These are phyloP conservation scores for Diaporthe nobilis DNA, from an alignment of 2,329 filamentous ascomycete species.

Conservation along the genomic window DNA sequence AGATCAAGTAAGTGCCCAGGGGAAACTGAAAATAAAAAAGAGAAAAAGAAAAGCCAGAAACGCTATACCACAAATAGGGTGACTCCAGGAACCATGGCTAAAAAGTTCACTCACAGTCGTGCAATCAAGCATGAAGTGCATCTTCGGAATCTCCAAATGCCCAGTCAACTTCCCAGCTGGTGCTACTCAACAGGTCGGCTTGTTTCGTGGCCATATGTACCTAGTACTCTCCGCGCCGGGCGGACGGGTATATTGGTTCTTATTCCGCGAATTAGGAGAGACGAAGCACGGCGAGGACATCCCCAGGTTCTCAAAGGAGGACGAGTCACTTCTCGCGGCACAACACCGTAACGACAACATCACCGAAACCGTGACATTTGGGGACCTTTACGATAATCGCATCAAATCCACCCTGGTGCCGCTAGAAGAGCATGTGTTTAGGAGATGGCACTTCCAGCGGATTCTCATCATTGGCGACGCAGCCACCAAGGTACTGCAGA, in stretches of 20 bases:
- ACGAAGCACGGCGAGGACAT: background rate
- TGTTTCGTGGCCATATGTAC: background rate
- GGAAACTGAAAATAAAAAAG: too few relatives aligned
- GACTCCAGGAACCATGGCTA: background rate
- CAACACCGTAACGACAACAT: background rate
- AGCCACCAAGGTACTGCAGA: background rate
- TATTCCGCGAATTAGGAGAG: background rate
- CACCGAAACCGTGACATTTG: background rate
- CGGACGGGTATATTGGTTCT: background rate
- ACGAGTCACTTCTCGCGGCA: background rate
- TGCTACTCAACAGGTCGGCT: background rate
- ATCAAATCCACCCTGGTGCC: background rate
- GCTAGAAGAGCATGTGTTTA: background rate
- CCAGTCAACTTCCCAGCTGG: background rate
- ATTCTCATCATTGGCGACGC: conserved; percentile 1
- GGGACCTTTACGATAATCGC: background rate
- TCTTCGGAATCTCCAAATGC: background rate
- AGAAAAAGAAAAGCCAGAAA: too few relatives aligned
- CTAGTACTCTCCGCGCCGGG: background rate
- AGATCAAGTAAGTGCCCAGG: background rate
- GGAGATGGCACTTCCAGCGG: conserved; percentile 5
- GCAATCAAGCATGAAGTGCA: background rate
- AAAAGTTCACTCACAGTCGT: background rate
- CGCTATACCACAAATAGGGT: too few relatives aligned
- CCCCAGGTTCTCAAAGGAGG: background rate